Conservation (phyloP, 371 early-diverging fungal species). For the Mortierella polycephala region DNA sequence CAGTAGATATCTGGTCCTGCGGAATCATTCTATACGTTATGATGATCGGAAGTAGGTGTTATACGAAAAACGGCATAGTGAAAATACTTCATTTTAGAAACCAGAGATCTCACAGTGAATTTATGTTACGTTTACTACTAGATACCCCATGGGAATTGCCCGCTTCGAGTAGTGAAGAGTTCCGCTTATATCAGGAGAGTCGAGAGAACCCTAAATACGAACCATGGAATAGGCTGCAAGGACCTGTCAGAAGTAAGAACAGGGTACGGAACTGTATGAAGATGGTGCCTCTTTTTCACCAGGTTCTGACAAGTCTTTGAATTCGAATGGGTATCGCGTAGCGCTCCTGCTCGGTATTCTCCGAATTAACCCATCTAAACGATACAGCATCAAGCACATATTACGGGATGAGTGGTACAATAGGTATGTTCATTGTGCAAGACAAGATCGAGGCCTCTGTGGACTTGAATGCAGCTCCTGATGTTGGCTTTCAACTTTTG, state of each 20-base stretch:
- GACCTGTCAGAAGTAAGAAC: conserved; percentile 55
- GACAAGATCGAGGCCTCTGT: too few relatives aligned
- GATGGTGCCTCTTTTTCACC: not conserved
- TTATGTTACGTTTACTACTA: conserved; percentile 7
- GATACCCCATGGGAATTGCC: conserved; percentile 79
- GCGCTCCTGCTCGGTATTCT: conserved; percentile 44
- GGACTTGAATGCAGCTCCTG: too few relatives aligned
- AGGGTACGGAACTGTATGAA: not conserved
- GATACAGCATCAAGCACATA: conserved; percentile 38
- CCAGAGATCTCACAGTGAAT: too few relatives aligned
- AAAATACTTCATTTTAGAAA: not conserved
- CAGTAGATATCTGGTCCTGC: conserved; percentile 93
- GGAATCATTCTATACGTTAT: conserved; percentile 92
- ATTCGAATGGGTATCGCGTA: not conserved
- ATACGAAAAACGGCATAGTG: too few relatives aligned
- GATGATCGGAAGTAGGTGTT: conserved; percentile 75
- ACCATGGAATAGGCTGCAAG: conserved; percentile 64
- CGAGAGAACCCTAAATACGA: conserved; percentile 42
- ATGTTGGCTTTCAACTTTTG: not conserved
- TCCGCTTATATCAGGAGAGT: conserved; percentile 45
- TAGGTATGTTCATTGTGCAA: conserved; percentile 7
- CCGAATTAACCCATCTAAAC: conserved; percentile 36
- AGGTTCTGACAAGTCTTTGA: not conserved
- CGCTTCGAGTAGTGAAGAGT: conserved; percentile 64
- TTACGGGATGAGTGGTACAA: conserved; percentile 47